Base-by-base conservation (phyloP, 768 basidiomycete genomes). In the Mycena olivaceomarginata region DNA sequence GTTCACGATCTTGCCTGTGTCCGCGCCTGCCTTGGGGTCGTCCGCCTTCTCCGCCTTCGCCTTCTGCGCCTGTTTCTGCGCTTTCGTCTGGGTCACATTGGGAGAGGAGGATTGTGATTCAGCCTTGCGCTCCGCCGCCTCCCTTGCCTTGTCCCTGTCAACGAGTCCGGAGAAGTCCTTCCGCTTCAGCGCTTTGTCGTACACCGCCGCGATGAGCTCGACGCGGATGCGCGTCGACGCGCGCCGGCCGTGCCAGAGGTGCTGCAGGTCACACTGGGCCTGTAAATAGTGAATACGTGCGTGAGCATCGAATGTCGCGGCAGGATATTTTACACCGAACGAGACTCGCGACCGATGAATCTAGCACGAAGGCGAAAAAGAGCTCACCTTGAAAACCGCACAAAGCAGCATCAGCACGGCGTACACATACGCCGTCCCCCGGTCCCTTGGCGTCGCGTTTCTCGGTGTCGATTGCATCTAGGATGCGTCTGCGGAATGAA, bases 1-100 rank as follows among this genome's bases (percentile, higher is more conserved):
- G 78, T 96, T 96, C 67, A 97, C 95, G 64, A 97, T 95, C 83
- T 97, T 97, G 8, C 97, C 97, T 10, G 95, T 89, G 82, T 96
- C 95, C 25, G 53, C 37, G n/a, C 39, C 95, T 94, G 2, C 93
- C n/a, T n/a, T n/a, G n/a, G n/a, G n/a, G n/a, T n/a, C n/a, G n/a
- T n/a, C n/a, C n/a, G n/a, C n/a, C n/a, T n/a, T n/a, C n/a, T n/a
- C n/a, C n/a, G n/a, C n/a, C n/a, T n/a, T n/a, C n/a, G n/a, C n/a
- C n/a, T n/a, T n/a, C n/a, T n/a, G n/a, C n/a, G n/a, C n/a, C n/a
- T n/a, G n/a, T n/a, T n/a, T n/a, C n/a, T n/a, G n/a, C n/a, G n/a
- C n/a, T n/a, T n/a, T n/a, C n/a, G n/a, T n/a, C n/a, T n/a, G n/a
- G n/a, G n/a, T n/a, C n/a, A n/a, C n/a, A n/a, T n/a, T n/a, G n/a